Evolutionary conservation across 2,329 filamentous ascomycete species (phyloP), one percentile per base, ranked within the genome.

Genomic region (Acephala macrosclerotiorum): DNA sequence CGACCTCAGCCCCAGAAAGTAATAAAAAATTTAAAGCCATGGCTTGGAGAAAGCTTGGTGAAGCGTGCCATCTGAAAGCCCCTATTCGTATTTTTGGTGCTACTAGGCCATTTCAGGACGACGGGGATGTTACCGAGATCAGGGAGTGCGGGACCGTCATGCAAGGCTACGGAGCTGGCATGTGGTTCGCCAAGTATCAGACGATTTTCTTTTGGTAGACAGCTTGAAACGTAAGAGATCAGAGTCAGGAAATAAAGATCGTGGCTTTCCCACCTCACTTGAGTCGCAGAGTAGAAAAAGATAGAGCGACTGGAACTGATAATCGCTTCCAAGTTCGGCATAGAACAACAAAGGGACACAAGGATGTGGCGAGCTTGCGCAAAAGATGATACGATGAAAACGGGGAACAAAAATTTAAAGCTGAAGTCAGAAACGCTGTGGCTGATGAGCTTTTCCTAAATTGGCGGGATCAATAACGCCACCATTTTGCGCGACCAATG

Each of bases 181-280:
- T 53, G 3, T 53, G 49, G 49, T 53, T 53, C 49, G 49, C 14
- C 49, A 53, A 53, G 49, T 53, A 53, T 53, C 49, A 29, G 49
- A 29, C 49, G 12, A 53, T 33, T 53, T 49, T 49, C 45, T 7
- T 8, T 6, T 47, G 22, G n/a, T 22, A 11, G n/a, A 49, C 4
- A 49, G 20, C 45, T 49, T 49, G n/a, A 49, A 49, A 22, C n/a
- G n/a, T 49, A 16, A 5, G 40, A 49, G 20, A 49, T 49, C 18
- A 49, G n/a, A 12, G 18, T 47, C 45, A 49, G 45, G 45, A 6
- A 22, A 49, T 6, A 22, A 22, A 49, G 29, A 33, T 9, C n/a
- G 40, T 22, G n/a, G 18, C 45, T 1, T 22, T 9, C n/a, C 16
- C 7, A 42, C 40, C 40, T 42, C 40, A 42, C 40, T 42, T 42